Conservation (phyloP, 192 early-diverging fungal species). For the Phycomyces blakesleeanus region DNA sequence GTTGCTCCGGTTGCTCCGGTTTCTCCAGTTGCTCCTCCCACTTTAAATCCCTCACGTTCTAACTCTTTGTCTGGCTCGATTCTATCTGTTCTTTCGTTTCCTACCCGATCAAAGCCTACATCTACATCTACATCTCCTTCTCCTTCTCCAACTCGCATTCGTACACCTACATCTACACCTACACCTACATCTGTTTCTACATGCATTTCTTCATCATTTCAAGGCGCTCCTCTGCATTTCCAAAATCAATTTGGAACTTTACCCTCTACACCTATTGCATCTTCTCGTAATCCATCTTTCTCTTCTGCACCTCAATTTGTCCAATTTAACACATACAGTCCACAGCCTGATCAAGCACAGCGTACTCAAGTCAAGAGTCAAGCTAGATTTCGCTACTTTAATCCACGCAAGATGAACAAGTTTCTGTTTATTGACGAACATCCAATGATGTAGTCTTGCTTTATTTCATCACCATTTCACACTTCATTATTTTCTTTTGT, state of each 20-base stretch:
- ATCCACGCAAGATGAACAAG: slow-evolving; percentile 38
- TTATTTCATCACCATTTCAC: background rate
- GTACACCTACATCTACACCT: background rate
- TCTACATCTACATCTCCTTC: background rate
- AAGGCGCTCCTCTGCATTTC: slow-evolving; percentile 16
- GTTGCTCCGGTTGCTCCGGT: no score
- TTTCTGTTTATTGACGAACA: slow-evolving; percentile 40
- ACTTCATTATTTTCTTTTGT: no score
- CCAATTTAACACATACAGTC: slow-evolving; percentile 9
- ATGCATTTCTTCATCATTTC: background rate
- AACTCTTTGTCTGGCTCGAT: slow-evolving; percentile 3
- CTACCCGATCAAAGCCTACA: background rate
- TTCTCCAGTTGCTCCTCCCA: no score
- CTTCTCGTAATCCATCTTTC: slow-evolving; percentile 15
- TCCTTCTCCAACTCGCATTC: background rate
- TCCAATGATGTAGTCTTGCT: slow-evolving; percentile 23
- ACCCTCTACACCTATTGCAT: slow-evolving; percentile 6
- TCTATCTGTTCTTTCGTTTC: slow-evolving; percentile 11
- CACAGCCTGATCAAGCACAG: slow-evolving; percentile 13
- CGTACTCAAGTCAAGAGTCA: slow-evolving; percentile 11
- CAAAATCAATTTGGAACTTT: slow-evolving; percentile 26
- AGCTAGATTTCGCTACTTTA: slow-evolving; percentile 37
- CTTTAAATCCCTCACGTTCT: background rate
- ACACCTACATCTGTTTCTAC: background rate
- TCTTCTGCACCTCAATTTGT: slow-evolving; percentile 18